Percentiles rank a stretch among this genome's conserved stretches.
Evolutionary conservation across 163 green algal genomes (phyloP).

Genomic region (Botryococcus braunii): DNA sequence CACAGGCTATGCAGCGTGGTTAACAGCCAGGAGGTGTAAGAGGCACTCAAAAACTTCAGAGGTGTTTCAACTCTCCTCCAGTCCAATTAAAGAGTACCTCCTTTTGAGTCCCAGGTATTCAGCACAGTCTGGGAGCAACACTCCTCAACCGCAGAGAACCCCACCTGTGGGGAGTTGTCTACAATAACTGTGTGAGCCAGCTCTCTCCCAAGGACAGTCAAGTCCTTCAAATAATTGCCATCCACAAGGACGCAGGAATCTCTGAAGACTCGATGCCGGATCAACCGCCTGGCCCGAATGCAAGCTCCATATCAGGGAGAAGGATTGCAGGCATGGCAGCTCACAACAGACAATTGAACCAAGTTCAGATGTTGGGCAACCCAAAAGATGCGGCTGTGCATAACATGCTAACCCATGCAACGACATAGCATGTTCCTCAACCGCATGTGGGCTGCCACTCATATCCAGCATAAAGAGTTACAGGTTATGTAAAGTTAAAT

Average conservation of each 20-base stretch:
- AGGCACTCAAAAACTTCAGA: too few species aligned
- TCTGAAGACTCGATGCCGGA: constrained; percentile 88
- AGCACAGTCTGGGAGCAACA: too few species aligned
- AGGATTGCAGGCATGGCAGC: not conserved
- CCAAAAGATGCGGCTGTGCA: not conserved
- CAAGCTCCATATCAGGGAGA: not conserved
- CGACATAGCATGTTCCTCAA: not conserved
- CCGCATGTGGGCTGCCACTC: not conserved
- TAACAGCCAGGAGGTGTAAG: too few species aligned
- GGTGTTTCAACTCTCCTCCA: too few species aligned
- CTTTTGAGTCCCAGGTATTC: too few species aligned
- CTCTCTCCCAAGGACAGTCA: constrained; percentile 86
- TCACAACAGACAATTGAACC: not conserved
- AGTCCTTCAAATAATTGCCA: constrained; percentile 97
- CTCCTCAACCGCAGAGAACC: too few species aligned
- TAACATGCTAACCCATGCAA: not conserved
- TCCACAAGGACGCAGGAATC: constrained; percentile 89
- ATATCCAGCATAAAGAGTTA: too few species aligned
- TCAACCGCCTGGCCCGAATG: constrained; percentile 31
- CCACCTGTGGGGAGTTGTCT: constrained; percentile 82
- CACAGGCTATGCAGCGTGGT: too few species aligned
- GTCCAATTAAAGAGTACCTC: too few species aligned
- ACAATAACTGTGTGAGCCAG: constrained; percentile 83
- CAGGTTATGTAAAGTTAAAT: too few species aligned
- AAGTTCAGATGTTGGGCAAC: not conserved